Conservation (phyloP, 129 eudicot genomes). For the Escallonia rubra region DNA sequence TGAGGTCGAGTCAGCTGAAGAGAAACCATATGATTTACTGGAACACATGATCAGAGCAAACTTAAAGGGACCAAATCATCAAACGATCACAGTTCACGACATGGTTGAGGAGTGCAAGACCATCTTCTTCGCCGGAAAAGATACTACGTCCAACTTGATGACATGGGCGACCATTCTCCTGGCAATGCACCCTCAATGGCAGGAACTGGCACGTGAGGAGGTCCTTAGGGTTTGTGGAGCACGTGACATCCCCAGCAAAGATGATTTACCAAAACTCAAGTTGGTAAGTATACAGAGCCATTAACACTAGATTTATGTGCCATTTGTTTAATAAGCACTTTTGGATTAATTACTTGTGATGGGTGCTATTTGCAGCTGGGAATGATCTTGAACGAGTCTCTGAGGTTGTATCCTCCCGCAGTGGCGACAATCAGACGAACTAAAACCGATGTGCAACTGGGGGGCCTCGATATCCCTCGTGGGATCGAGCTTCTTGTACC, state of each 20-base stretch:
- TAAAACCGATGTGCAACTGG: constrained; percentile 55
- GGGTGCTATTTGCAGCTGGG: constrained; percentile 47
- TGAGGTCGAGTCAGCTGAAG: constrained; percentile 19
- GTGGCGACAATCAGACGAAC: constrained; percentile 79
- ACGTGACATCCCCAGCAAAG: constrained; percentile 84
- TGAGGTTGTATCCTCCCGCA: constrained; percentile 76
- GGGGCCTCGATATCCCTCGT: constrained; percentile 52
- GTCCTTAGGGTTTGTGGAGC: constrained; percentile 76
- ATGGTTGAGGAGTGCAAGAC: constrained; percentile 93
- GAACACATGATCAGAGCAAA: constrained; percentile 83
- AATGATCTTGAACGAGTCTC: constrained; percentile 77
- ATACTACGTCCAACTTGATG: constrained; percentile 85
- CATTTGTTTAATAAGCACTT: too few species aligned
- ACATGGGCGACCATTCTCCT: constrained; percentile 88
- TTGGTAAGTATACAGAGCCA: constrained; percentile 32
- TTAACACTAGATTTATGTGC: too few species aligned
- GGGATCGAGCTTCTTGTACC: constrained; percentile 81
- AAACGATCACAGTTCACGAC: constrained; percentile 52
- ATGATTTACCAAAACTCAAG: constrained; percentile 78
- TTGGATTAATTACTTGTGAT: too few species aligned
- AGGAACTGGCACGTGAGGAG: constrained; percentile 89
- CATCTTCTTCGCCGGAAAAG: constrained; percentile 86
- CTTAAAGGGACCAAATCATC: constrained; percentile 5
- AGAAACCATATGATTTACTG: constrained; percentile 70
- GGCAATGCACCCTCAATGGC: constrained; percentile 96